Evolutionary conservation across 768 basidiomycete species (phyloP), one percentile per base, ranked within the genome.

Genomic region (Trametes cinnabarina): DNA sequence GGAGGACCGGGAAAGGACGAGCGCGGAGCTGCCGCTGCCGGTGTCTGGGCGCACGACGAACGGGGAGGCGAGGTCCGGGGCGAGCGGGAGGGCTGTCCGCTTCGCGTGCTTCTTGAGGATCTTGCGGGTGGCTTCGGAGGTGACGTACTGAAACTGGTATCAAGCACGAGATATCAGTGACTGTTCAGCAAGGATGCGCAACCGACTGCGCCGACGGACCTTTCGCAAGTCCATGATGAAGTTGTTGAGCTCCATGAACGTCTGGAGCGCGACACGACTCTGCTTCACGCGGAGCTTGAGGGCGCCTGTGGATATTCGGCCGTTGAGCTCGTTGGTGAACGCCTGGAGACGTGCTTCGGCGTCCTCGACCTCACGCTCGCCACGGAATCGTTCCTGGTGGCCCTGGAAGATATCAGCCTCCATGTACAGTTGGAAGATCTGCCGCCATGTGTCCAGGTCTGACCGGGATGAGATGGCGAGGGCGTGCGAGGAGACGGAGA

Each of bases 51-150:
- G 15, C 12, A 61, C 55, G 17, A 48, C 39, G 58, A 68, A 64
- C 5, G 61, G 64, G 3, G 64, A 63, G 0, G 65, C 26, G 22
- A 68, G 46, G n/a, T 61, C 59, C 1, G 63, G 63, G 65, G 86
- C 79, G 62, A 88, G 77, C 1, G 90, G 88, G 9, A 98, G 76
- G 0, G 90, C 85, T 0, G 94, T 96, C 3, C 92, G 85, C 69
- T 96, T 96, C 26, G 90, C 81, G 68, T 95, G 94, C 68, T 97
- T 97, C 79, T 96, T 96, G 50, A 96, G 81, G 58, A 94, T 94
- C 74, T 97, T 97, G 34, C 93, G 84, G 2, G 88, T 90, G 2
- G 94, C 94, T 71, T 96, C 93, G 7, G 87, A 79, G 66, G 92
- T 96, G 7, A 91, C 93, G 37, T 80, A 68, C 66, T 93, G 88